phyloP scores from a whole-genome alignment of 2,329 filamentous ascomycete species.

The Alternaria brassicicola region DNA sequence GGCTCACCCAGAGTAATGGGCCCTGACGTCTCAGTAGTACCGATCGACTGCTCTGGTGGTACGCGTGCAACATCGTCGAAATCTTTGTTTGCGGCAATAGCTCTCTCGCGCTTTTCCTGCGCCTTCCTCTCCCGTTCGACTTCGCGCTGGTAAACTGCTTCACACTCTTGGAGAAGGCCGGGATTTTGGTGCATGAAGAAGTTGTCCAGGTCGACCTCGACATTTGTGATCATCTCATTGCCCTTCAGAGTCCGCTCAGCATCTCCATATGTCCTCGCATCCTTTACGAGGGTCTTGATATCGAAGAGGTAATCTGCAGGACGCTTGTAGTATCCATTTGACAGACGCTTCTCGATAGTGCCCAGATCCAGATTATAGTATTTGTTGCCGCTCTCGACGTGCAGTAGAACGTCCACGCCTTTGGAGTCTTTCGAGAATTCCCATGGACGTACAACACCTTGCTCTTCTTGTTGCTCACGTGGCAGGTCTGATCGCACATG shows the following conservation, averaged over 20 bases:
- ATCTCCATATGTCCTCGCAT: constrained; percentile 82
- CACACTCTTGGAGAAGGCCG: constrained; percentile 67
- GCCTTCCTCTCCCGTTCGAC: constrained; percentile 68
- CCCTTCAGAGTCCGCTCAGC: constrained; percentile 82
- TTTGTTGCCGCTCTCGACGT: constrained; percentile 79
- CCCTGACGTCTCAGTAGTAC: constrained; percentile 52
- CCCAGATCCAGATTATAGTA: constrained; percentile 94
- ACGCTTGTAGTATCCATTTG: constrained; percentile 93
- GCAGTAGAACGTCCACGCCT: constrained; percentile 75
- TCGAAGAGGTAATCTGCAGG: constrained; percentile 89
- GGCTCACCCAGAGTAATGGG: constrained; percentile 66
- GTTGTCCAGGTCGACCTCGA: constrained; percentile 87
- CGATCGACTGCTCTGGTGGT: constrained; percentile 50
- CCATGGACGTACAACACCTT: constrained; percentile 70
- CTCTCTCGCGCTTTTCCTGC: constrained; percentile 59
- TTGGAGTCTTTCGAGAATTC: constrained; percentile 80
- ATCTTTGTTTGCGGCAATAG: constrained; percentile 47
- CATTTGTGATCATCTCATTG: constrained; percentile 89
- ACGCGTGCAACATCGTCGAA: constrained; percentile 50
- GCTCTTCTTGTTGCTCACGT: constrained; percentile 59
- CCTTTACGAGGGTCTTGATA: constrained; percentile 81
- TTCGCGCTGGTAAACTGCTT: constrained; percentile 74
- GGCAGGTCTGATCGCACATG: constrained; percentile 65
- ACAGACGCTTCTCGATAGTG: constrained; percentile 93
- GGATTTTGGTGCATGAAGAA: constrained; percentile 65